Conservation (phyloP, 2,329 filamentous ascomycete species). For the Nectriaceae sp. region DNA sequence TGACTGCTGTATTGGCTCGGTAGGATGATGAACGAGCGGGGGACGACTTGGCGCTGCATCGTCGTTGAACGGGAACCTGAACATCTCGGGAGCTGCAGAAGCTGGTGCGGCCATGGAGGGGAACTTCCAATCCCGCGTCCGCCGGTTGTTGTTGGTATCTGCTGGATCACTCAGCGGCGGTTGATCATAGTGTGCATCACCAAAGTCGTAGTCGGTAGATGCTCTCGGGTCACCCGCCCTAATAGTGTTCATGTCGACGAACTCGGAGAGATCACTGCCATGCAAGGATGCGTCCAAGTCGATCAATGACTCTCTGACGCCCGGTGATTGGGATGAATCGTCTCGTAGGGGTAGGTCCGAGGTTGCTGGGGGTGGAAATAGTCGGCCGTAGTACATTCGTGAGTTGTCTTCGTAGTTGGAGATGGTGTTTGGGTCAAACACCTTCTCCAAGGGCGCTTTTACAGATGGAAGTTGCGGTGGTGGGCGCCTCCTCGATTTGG, state of each 20-base stretch:
- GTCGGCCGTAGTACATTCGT: slow-evolving; percentile 58
- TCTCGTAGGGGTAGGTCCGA: slow-evolving; percentile 63
- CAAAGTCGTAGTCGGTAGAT: slow-evolving; percentile 52
- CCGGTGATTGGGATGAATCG: slow-evolving; percentile 49
- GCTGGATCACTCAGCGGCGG: slow-evolving; percentile 60
- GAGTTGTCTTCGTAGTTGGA: slow-evolving; percentile 67
- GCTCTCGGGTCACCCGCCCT: slow-evolving; percentile 48
- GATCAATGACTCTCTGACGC: slow-evolving; percentile 64
- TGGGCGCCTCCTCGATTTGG: slow-evolving; percentile 56
- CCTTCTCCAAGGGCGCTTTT: slow-evolving; percentile 62
- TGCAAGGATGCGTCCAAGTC: slow-evolving; percentile 63
- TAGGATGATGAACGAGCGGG: slow-evolving; percentile 50
- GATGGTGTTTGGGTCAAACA: slow-evolving; percentile 67
- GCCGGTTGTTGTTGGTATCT: slow-evolving; percentile 52
- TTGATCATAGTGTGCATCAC: slow-evolving; percentile 46
- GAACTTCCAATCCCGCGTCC: slow-evolving; percentile 61
- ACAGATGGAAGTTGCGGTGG: slow-evolving; percentile 59
- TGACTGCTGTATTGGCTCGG: slow-evolving; percentile 49
- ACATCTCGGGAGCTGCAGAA: slow-evolving; percentile 55
- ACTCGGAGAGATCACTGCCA: slow-evolving; percentile 57
- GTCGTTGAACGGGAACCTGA: slow-evolving; percentile 50
- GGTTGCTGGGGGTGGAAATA: slow-evolving; percentile 28
- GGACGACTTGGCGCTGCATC: slow-evolving; percentile 41
- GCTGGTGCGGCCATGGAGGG: slow-evolving; percentile 52
- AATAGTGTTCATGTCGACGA: slow-evolving; percentile 64